Evolutionary conservation across 2,329 filamentous ascomycete genomes (phyloP).

Genomic region (Zarea fungicola): DNA sequence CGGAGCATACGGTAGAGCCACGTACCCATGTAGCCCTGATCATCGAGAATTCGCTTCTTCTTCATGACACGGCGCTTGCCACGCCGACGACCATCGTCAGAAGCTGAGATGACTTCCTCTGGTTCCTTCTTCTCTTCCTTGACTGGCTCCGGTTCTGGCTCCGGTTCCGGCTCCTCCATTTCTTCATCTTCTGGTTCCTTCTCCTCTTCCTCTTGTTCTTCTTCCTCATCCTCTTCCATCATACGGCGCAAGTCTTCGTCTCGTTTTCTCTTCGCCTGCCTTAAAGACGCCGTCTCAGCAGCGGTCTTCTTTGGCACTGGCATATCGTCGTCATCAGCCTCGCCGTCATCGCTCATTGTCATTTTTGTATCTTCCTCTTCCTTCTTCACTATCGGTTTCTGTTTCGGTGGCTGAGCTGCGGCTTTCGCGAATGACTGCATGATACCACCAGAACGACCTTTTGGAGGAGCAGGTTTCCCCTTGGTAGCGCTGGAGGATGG

Average conservation of each 20-base stretch:
- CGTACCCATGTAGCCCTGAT: slow-evolving; percentile 83
- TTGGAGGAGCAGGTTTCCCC: slow-evolving; percentile 42
- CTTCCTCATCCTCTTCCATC: slow-evolving; percentile 48
- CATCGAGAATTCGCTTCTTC: slow-evolving; percentile 81
- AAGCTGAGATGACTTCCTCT: slow-evolving; percentile 49
- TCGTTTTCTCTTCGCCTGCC: slow-evolving; percentile 30
- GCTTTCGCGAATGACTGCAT: slow-evolving; percentile 76
- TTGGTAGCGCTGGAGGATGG: slow-evolving; percentile 24
- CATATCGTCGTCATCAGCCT: slow-evolving; percentile 34
- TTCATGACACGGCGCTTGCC: slow-evolving; percentile 77
- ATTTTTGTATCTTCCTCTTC: slow-evolving; percentile 25
- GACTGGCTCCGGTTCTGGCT: slow-evolving; percentile 24
- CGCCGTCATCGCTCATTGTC: slow-evolving; percentile 35
- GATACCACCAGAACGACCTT: slow-evolving; percentile 55
- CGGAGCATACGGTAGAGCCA: neutral
- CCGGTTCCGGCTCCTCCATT: slow-evolving; percentile 34
- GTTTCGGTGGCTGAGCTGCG: slow-evolving; percentile 34
- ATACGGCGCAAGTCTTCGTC: slow-evolving; percentile 35
- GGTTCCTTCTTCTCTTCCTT: slow-evolving; percentile 39
- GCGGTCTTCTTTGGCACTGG: slow-evolving; percentile 22
- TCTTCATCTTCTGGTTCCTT: slow-evolving; percentile 36
- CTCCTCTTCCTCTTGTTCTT: slow-evolving; percentile 54
- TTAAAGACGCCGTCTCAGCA: slow-evolving; percentile 21
- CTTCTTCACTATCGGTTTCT: slow-evolving; percentile 40
- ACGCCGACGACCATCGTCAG: slow-evolving; percentile 58